Conservation (phyloP, 306 rosid species). For the Pterocarpus santalinus region DNA sequence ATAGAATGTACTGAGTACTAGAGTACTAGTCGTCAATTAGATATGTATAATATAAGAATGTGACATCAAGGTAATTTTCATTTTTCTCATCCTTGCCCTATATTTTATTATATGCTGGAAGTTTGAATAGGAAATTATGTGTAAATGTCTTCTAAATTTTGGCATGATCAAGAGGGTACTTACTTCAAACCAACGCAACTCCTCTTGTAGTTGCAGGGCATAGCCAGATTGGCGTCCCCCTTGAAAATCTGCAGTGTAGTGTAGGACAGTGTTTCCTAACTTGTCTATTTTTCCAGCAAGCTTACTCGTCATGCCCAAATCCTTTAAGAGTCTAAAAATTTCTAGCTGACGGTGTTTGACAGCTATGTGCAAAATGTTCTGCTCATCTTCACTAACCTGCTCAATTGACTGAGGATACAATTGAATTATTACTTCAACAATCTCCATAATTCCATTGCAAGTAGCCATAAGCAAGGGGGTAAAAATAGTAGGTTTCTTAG, state of each 20-base stretch:
- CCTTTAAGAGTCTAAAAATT: constrained; percentile 41
- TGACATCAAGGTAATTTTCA: neutral
- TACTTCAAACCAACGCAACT: too few relatives aligned
- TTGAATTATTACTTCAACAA: constrained; percentile 48
- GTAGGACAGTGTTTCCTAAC: constrained; percentile 50
- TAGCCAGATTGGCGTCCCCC: too few relatives aligned
- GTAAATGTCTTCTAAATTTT: neutral
- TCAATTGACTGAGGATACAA: constrained; percentile 53
- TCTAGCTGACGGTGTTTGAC: constrained; percentile 47
- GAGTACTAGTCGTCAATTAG: too few relatives aligned
- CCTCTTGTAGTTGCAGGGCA: too few relatives aligned
- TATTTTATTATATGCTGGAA: neutral
- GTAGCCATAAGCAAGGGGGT: constrained; percentile 64
- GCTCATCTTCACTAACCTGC: constrained; percentile 51
- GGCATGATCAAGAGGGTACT: neutral
- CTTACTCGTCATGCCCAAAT: constrained; percentile 30
- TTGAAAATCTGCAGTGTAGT: constrained; percentile 13
- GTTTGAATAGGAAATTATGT: neutral
- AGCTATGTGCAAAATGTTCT: constrained; percentile 49
- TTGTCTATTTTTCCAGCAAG: constrained; percentile 50
- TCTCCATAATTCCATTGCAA: constrained; percentile 52
- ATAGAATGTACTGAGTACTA: neutral
- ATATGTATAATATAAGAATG: too few relatives aligned
- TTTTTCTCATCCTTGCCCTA: neutral
- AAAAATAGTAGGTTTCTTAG: constrained; percentile 1